These are phyloP conservation scores for Blastosporella zonata DNA, from an alignment of 1,284 basidiomycete species.

Conservation along the genomic window DNA sequence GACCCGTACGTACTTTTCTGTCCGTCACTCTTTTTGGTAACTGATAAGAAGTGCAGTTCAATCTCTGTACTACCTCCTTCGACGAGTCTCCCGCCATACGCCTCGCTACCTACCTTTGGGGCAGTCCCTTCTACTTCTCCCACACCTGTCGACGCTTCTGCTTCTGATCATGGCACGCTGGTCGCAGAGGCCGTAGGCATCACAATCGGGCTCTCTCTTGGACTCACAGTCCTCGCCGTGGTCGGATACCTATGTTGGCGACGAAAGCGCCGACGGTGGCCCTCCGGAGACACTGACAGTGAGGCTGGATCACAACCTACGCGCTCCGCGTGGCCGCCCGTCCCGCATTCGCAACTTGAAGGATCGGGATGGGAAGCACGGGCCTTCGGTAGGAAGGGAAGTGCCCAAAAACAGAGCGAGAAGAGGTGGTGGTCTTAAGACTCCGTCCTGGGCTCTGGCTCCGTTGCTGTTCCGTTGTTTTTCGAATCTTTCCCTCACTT, in stretches of 20 bases:
- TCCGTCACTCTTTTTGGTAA: constrained; percentile 16
- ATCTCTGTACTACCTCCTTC: constrained; percentile 41
- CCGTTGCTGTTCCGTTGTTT: not conserved
- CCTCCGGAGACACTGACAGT: constrained; percentile 11
- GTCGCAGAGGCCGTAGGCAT: constrained; percentile 37
- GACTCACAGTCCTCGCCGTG: constrained; percentile 32
- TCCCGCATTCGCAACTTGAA: not conserved
- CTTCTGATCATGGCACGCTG: constrained; percentile 19
- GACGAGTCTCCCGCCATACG: constrained; percentile 36
- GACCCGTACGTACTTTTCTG: constrained; percentile 35
- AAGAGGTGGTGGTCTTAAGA: constrained; percentile 8
- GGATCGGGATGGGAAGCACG: not conserved
- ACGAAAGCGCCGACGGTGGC: constrained; percentile 24
- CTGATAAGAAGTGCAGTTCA: constrained; percentile 23
- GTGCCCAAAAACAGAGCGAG: not conserved
- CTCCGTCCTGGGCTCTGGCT: not conserved
- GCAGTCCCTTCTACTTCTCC: constrained; percentile 13
- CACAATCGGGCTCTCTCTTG: constrained; percentile 38
- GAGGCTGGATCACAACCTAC: constrained; percentile 8
- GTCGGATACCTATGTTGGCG: constrained; percentile 31
- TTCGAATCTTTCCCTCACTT: not conserved
- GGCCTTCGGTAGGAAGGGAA: not conserved
- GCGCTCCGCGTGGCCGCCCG: constrained; percentile 1
- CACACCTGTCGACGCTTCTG: constrained; percentile 15
- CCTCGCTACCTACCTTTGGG: constrained; percentile 21